Conservation (phyloP, 2,329 filamentous ascomycete species). For the Xylaria sp. region DNA sequence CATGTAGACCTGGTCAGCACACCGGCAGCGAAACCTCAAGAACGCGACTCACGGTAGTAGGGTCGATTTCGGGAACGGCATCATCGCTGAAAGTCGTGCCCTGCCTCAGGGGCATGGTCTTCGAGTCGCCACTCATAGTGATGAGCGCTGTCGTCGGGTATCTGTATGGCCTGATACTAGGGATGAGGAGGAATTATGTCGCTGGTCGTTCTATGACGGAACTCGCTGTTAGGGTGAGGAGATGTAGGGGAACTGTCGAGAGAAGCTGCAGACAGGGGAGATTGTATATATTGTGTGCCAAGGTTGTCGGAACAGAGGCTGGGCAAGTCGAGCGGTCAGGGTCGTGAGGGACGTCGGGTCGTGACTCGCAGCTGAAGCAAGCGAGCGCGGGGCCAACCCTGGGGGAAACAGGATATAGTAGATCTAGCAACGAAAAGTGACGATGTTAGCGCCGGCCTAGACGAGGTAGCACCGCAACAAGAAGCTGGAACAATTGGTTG, state of each 20-base stretch:
- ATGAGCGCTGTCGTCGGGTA: neutral
- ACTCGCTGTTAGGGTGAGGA: neutral
- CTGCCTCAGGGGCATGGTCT: constrained; percentile 58
- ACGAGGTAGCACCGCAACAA: constrained; percentile 10
- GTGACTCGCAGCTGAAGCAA: constrained; percentile 12
- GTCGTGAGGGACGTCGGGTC: constrained; percentile 14
- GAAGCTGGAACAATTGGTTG: constrained; percentile 13
- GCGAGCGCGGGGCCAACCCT: constrained; percentile 11
- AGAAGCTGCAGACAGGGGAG: constrained; percentile 1
- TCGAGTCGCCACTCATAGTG: constrained; percentile 49
- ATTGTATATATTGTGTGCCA: neutral
- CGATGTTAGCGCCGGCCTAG: constrained; percentile 28
- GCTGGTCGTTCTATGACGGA: constrained; percentile 8
- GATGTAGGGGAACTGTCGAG: constrained; percentile 7
- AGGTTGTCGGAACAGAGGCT: neutral
- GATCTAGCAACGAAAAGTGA: constrained; percentile 31
- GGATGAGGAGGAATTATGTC: neutral
- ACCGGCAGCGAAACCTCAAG: constrained; percentile 11
- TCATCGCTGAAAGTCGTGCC: constrained; percentile 64
- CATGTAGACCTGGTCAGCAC: constrained; percentile 25
- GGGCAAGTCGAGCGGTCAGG: constrained; percentile 14
- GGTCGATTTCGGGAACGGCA: constrained; percentile 67
- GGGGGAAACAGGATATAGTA: constrained; percentile 18
- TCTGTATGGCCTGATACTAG: constrained; percentile 8
- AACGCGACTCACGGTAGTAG: constrained; percentile 61